Percentiles rank a stretch among this genome's conserved stretches.
These are phyloP conservation scores for Chlorophyllum brunneum DNA, from an alignment of 768 basidiomycete genomes.

Conservation along the genomic window DNA sequence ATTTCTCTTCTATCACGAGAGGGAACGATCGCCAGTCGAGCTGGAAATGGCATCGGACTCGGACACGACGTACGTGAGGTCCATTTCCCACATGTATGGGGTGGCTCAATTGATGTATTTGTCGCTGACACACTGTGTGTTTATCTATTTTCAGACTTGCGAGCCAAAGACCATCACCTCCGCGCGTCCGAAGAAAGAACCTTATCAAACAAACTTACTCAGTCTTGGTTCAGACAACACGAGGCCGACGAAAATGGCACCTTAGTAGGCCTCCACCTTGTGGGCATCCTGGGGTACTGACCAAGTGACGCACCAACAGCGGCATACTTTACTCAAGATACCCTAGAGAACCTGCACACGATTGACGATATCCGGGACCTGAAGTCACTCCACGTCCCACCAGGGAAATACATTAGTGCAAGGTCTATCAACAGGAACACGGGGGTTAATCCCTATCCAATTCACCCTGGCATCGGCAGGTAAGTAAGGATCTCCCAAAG, in stretches of 20 bases:
- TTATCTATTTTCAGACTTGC: slow-evolving; percentile 6
- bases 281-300: not conserved
- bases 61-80: slow-evolving; percentile 39
- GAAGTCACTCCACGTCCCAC: slow-evolving; percentile 49
- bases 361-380: slow-evolving; percentile 60
- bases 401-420: slow-evolving; percentile 62
- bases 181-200: slow-evolving; percentile 31
- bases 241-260: slow-evolving; percentile 78
- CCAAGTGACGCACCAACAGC: slow-evolving; percentile 34
- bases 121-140: slow-evolving; percentile 4
- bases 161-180: slow-evolving; percentile 11
- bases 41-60: slow-evolving; percentile 48
- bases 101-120: not conserved
- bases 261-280: slow-evolving; percentile 49
- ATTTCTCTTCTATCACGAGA: slow-evolving; percentile 75
- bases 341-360: slow-evolving; percentile 49
- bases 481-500: not conserved
- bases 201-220: slow-evolving; percentile 82
- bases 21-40: slow-evolving; percentile 45
- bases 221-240: slow-evolving; percentile 62
- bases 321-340: slow-evolving; percentile 72
- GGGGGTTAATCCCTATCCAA: slow-evolving; percentile 26
- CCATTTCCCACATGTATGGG: not conserved
- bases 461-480: not conserved
- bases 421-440: slow-evolving; percentile 34